These are phyloP conservation scores for Boletus pseudopeckii DNA, from an alignment of 768 basidiomycete species.

Conservation along the genomic window DNA sequence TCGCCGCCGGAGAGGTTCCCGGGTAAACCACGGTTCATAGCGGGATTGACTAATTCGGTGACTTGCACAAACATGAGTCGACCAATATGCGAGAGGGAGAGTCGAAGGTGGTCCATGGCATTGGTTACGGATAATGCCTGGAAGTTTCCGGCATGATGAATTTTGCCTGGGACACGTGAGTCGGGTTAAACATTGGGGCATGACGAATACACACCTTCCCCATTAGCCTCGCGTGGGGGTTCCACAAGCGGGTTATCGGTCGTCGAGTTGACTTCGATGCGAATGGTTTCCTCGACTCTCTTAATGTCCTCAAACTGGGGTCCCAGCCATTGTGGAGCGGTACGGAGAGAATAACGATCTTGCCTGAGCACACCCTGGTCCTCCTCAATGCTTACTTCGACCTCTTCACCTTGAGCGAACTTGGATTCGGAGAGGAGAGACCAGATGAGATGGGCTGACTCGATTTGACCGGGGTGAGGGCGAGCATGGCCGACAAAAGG, in stretches of 20 bases:
- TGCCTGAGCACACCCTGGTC: conserved; percentile 75
- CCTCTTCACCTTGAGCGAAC: conserved; percentile 64
- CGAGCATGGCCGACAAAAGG: conserved; percentile 74
- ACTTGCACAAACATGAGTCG: conserved; percentile 66
- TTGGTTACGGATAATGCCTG: conserved; percentile 85
- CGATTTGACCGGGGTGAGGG: conserved; percentile 85
- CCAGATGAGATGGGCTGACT: conserved; percentile 67
- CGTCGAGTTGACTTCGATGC: conserved; percentile 80
- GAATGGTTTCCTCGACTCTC: conserved; percentile 57
- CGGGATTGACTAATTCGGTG: conserved; percentile 54
- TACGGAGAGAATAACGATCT: conserved; percentile 66
- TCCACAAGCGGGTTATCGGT: conserved; percentile 89
- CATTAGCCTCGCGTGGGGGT: conserved; percentile 60
- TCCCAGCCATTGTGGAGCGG: conserved; percentile 81
- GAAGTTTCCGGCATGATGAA: conserved; percentile 88
- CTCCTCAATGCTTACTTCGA: conserved; percentile 69
- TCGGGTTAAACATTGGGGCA: neutral
- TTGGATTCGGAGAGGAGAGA: conserved; percentile 64
- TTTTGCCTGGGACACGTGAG: conserved; percentile 34
- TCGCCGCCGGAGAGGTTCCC: conserved; percentile 77
- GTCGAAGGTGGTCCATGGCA: conserved; percentile 83
- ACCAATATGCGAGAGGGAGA: conserved; percentile 66
- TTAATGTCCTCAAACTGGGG: conserved; percentile 82
- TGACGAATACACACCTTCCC: conserved; percentile 14
- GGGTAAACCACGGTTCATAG: conserved; percentile 73